Evolutionary conservation across 805 yeast genomes (phyloP).

Genomic region (Cyberlindnera americana): DNA sequence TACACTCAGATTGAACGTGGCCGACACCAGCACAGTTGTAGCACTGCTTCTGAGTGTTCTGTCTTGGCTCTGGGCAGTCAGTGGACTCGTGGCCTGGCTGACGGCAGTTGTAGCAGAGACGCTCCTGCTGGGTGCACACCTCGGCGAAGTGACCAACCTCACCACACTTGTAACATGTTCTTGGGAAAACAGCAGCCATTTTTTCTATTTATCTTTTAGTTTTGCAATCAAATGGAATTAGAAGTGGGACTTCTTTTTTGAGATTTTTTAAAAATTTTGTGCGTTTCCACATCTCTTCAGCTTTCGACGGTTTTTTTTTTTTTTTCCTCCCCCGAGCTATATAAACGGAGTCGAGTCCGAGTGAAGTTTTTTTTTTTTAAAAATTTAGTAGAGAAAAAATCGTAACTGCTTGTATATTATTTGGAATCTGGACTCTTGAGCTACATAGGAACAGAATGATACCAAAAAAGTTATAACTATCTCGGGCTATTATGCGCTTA

Average conservation of each 20-base stretch:
- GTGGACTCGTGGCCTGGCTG: conserved; percentile 85
- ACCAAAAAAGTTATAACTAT: too few species aligned
- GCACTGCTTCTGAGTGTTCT: conserved; percentile 82
- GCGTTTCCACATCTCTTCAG: too few species aligned
- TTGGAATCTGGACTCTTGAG: too few species aligned
- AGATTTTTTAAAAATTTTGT: too few species aligned
- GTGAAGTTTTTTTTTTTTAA: too few species aligned
- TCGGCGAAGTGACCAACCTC: conserved; percentile 89
- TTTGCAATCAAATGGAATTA: too few species aligned
- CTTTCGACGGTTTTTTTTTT: too few species aligned
- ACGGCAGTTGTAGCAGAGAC: conserved; percentile 90
- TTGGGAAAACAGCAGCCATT: conserved; percentile 44
- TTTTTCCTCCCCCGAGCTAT: too few species aligned
- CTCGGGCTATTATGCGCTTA: too few species aligned
- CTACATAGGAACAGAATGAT: conserved; percentile 7
- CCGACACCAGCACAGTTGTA: conserved; percentile 91
- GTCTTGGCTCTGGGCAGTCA: conserved; percentile 87
- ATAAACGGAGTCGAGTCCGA: too few species aligned
- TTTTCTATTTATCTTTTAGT: conserved; percentile 1
- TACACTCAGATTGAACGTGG: conserved; percentile 83
- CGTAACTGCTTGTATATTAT: too few species aligned
- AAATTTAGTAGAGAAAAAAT: not conserved
- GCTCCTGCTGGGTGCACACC: conserved; percentile 77
- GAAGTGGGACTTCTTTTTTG: too few species aligned
- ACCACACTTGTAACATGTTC: conserved; percentile 91